Conservation (phyloP, 805 yeast species). For the Metschnikowia continentalis region DNA sequence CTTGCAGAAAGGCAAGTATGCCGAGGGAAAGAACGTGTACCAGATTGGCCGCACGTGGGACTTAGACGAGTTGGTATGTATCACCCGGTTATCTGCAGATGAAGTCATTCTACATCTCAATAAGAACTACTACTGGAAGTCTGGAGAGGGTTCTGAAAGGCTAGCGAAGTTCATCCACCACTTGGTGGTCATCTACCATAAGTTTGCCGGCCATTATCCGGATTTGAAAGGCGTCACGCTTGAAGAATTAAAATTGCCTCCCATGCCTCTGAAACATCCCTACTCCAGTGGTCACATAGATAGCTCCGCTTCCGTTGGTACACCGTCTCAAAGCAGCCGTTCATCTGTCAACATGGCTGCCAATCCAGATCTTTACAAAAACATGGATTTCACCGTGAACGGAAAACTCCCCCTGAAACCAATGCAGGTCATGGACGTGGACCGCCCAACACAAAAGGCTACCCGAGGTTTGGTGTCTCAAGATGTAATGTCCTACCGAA, state of each 20-base stretch:
- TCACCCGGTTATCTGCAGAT: conserved; percentile 51
- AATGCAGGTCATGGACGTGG: conserved; percentile 36
- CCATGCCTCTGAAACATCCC: conserved; percentile 4
- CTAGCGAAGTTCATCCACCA: conserved; percentile 31
- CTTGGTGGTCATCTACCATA: conserved; percentile 30
- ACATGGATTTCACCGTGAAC: conserved; percentile 39
- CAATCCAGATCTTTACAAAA: conserved; percentile 24
- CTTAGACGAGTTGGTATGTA: conserved; percentile 57
- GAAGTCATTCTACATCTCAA: conserved; percentile 62
- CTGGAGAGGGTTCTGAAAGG: conserved; percentile 36
- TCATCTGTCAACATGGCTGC: background rate
- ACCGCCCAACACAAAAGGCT: conserved; percentile 12
- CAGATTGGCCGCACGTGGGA: conserved; percentile 95
- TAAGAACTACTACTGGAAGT: conserved; percentile 77
- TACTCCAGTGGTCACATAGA: background rate
- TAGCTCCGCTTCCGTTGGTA: background rate
- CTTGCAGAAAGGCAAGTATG: conserved; percentile 82
- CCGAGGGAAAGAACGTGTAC: conserved; percentile 57
- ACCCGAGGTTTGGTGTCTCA: background rate
- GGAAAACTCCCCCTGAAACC: conserved; percentile 41
- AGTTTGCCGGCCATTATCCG: conserved; percentile 37
- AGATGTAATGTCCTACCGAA: background rate
- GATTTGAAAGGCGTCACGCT: conserved; percentile 28
- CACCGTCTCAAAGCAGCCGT: background rate
- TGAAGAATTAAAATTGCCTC: conserved; percentile 34